These are phyloP conservation scores for Leptosphaerulina australis DNA, from an alignment of 2,329 filamentous ascomycete species.

Conservation along the genomic window DNA sequence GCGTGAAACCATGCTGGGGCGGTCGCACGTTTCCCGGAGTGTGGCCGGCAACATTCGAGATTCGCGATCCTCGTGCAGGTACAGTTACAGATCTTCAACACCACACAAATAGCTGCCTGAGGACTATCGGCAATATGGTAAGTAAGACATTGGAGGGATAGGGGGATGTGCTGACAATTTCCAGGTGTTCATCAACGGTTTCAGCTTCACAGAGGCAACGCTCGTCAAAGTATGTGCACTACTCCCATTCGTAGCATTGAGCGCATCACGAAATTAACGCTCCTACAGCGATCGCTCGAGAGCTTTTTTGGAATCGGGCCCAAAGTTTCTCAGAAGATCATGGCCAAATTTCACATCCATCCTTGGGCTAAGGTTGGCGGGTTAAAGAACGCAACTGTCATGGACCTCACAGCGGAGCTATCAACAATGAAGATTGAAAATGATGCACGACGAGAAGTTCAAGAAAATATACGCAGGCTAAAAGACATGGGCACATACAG, in stretches of 20 bases:
- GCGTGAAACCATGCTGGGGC: constrained; percentile 22
- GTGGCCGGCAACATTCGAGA: constrained; percentile 15
- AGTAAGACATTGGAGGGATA: constrained; percentile 7
- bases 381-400: constrained; percentile 75
- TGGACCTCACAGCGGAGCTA: constrained; percentile 81
- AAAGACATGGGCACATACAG: constrained; percentile 91
- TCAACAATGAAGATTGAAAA: constrained; percentile 94
- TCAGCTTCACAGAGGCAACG: constrained; percentile 82
- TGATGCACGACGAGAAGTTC: constrained; percentile 76
- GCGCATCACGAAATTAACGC: constrained; percentile 20
- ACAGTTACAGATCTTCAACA: constrained; percentile 26
- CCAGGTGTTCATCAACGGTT: constrained; percentile 82
- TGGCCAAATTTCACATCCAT: constrained; percentile 90
- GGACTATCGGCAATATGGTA: constrained; percentile 36
- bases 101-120: constrained; percentile 21
- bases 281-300: constrained; percentile 68
- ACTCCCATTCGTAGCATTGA: constrained; percentile 37
- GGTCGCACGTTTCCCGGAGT: constrained; percentile 22
- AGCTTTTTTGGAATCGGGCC: constrained; percentile 46
- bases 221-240: constrained; percentile 73
- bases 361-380: constrained; percentile 78
- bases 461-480: constrained; percentile 84
- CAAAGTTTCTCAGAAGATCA: constrained; percentile 66
- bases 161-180: constrained; percentile 20
- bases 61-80: constrained; percentile 24